These are phyloP conservation scores for Barnettozyma populi DNA, from an alignment of 805 yeast species.

Conservation along the genomic window DNA sequence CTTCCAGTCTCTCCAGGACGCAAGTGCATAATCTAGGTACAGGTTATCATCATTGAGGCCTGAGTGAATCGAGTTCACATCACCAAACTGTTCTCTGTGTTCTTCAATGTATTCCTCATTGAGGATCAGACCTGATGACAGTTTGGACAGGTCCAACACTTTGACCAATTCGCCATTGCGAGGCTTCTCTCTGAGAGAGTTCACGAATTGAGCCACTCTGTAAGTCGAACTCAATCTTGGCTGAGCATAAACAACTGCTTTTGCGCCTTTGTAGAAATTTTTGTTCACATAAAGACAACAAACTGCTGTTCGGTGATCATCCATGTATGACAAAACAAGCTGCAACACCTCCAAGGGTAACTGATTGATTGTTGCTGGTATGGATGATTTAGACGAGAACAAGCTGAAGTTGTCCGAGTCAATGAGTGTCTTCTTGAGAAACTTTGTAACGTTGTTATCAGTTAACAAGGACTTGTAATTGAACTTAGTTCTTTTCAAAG, in stretches of 20 bases:
- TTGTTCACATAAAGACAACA: slow-evolving; percentile 46
- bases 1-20: slow-evolving; percentile 94
- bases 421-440: slow-evolving; percentile 25
- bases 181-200: slow-evolving; percentile 53
- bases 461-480: slow-evolving; percentile 18
- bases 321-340: slow-evolving; percentile 23
- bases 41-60: slow-evolving; percentile 11
- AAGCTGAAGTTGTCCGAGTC: slow-evolving; percentile 28
- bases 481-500: slow-evolving; percentile 13
- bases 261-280: slow-evolving; percentile 44
- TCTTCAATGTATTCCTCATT: slow-evolving; percentile 14
- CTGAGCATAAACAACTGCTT: slow-evolving; percentile 46
- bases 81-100: slow-evolving; percentile 9
- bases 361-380: slow-evolving; percentile 20
- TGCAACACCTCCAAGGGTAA: slow-evolving; percentile 31
- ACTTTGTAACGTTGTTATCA: slow-evolving; percentile 19
- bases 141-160: slow-evolving; percentile 50
- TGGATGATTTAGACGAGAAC: slow-evolving; percentile 23
- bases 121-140: slow-evolving; percentile 34
- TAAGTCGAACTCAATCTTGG: slow-evolving; percentile 66
- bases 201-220: slow-evolving; percentile 73
- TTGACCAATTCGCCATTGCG: slow-evolving; percentile 53
- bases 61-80: slow-evolving; percentile 8
- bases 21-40: slow-evolving; percentile 38
- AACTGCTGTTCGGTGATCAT: slow-evolving; percentile 37